Evolutionary conservation across 495 filamentous ascomycete genomes (phyloP), one percentile per base, ranked within the genome.

Genomic region (Penicillium robsamsonii): DNA sequence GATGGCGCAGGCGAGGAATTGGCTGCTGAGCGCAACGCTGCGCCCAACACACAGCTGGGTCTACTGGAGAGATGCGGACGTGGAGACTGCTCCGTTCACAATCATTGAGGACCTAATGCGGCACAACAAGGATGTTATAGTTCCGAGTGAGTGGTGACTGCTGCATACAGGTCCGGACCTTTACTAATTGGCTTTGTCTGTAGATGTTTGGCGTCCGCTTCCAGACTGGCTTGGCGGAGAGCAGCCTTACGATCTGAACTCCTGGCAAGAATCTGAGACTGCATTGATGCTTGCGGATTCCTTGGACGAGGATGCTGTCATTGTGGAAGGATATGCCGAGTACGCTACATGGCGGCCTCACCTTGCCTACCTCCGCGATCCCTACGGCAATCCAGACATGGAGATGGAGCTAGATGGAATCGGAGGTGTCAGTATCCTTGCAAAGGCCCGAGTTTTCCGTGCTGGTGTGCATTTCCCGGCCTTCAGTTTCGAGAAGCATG

Each of bases 361-460:
- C 81, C 80, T 99, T 50, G 95, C 95, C 37, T 99, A 99, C 68
- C 83, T 99, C 2, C 86, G 95, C 15, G 95, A 99, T 68, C 95
- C 95, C 2, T 97, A 96, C 63, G 95, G 95, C 33, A 93, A 99
- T 62, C 92, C 92, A 2, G 95, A 99, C 70, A 96, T 97, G 87
- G 95, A 99, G 70, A 97, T 99, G 94, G 95, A 99, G 62, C 91
- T 99, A 61, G 94, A 99, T 64, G 94, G 94, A 50, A 91, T 99
- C 17, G 94, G 94, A 46, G 94, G 94, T 64, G 94, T 99, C 57
- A 96, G 91, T 74, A 99, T 99, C 65, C 79, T 99, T 60, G 92
- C 94, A 5, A 99, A 97, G 75, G 94, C 94, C 1, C 87, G 82
- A 48, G 94, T 99, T 2, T 99, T 97, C 76, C 84, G 94, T 59